These are phyloP conservation scores for Alternaria sp. DNA, from an alignment of 2,329 filamentous ascomycete genomes.

Conservation along the genomic window DNA sequence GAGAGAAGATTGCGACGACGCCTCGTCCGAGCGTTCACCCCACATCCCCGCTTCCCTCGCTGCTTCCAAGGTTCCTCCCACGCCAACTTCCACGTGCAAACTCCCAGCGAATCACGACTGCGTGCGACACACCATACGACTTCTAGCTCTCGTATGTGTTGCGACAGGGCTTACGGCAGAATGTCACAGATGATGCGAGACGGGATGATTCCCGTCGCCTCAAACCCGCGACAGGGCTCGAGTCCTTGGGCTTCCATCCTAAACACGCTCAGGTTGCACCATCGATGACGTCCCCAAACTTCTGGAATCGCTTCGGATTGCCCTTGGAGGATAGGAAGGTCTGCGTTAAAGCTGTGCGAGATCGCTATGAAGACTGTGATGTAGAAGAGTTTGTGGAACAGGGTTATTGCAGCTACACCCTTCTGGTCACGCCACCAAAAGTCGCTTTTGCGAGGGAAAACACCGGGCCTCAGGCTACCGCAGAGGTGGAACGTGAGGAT, in stretches of 20 bases:
- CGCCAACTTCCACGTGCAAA: conserved; percentile 18
- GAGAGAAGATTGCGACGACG: not conserved
- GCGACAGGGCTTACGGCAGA: not conserved
- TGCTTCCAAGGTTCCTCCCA: conserved; percentile 14
- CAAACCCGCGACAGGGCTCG: not conserved
- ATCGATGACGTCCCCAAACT: not conserved
- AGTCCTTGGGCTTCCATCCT: not conserved
- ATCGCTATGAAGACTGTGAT: not conserved
- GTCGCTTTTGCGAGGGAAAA: not conserved
- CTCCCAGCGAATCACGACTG: conserved; percentile 19
- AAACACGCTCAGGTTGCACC: not conserved
- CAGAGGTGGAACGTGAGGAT: not conserved
- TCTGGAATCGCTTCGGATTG: conserved; percentile 6
- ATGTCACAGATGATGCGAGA: conserved; percentile 4
- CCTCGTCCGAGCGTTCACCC: not conserved
- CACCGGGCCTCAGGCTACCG: not conserved
- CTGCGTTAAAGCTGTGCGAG: conserved; percentile 3
- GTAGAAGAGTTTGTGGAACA: conserved; percentile 15
- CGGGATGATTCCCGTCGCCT: conserved; percentile 8
- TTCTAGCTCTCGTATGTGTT: not conserved
- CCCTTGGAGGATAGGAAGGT: not conserved
- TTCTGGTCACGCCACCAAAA: conserved; percentile 1
- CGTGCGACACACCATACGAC: conserved; percentile 19
- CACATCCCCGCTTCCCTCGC: conserved; percentile 12
- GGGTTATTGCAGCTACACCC: conserved; percentile 18